Evolutionary conservation across 2,329 filamentous ascomycete species (phyloP).

Genomic region (Fusarium nematophilum): DNA sequence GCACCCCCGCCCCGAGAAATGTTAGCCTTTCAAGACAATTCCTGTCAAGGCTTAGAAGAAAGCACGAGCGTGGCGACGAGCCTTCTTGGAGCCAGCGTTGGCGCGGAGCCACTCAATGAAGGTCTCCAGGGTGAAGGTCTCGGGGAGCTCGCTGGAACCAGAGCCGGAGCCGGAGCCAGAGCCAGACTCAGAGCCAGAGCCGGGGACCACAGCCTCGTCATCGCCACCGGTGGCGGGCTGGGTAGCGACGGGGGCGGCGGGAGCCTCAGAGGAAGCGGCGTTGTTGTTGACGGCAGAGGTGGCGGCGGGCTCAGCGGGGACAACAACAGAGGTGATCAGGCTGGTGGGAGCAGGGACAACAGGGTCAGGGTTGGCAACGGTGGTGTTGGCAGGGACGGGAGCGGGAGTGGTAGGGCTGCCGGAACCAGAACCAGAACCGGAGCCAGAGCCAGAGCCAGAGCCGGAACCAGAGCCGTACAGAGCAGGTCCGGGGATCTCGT

Average conservation of each 20-base stretch:
- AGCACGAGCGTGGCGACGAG: constrained; percentile 38
- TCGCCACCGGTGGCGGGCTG: constrained; percentile 7
- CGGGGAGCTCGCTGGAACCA: constrained; percentile 25
- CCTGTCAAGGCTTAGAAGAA: constrained; percentile 22
- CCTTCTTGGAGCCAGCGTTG: constrained; percentile 20
- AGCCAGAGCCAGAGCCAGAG: constrained; percentile 27
- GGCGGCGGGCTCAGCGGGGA: constrained; percentile 13
- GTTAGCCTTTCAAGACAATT: too few species aligned
- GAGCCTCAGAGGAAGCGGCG: background rate
- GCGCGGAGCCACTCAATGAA: constrained; percentile 36
- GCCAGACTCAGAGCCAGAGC: constrained; percentile 2
- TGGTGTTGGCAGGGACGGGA: constrained; percentile 18
- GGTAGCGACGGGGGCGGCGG: constrained; percentile 6
- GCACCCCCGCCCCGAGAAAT: background rate
- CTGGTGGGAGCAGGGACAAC: constrained; percentile 7
- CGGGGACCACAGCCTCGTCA: background rate
- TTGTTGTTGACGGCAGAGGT: background rate
- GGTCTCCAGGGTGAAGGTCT: constrained; percentile 41
- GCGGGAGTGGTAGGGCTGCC: constrained; percentile 10
- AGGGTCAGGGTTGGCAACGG: constrained; percentile 7
- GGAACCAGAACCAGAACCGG: constrained; percentile 15
- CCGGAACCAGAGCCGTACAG: constrained; percentile 39
- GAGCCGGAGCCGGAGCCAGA: background rate
- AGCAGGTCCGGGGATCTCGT: constrained; percentile 46
- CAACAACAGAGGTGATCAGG: constrained; percentile 15